Percentiles rank a stretch among this genome's conserved stretches.
phyloP scores from a whole-genome alignment of 106 monocot genomes.

The Acorus gramineus region DNA sequence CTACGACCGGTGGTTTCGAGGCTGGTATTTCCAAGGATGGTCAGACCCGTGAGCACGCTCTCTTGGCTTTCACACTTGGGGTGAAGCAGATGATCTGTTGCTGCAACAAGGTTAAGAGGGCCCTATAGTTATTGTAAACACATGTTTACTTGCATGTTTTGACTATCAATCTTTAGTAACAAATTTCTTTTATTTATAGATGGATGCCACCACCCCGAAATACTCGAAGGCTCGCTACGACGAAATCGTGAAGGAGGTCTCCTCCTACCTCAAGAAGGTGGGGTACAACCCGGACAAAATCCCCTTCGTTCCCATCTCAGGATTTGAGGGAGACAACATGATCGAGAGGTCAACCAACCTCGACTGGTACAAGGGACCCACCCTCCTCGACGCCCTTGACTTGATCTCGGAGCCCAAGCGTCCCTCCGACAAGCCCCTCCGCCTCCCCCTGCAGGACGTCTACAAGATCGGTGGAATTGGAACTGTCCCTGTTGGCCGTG shows the following conservation, averaged over 20 bases:
- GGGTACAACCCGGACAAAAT: conserved; percentile 55
- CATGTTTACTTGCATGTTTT: too few relatives aligned
- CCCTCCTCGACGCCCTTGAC: conserved; percentile 49
- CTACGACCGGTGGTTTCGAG: too few relatives aligned
- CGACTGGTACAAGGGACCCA: conserved; percentile 68
- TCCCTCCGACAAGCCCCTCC: conserved; percentile 38
- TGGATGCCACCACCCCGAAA: conserved; percentile 60
- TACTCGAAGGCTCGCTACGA: conserved; percentile 51
- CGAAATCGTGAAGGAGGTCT: conserved; percentile 66
- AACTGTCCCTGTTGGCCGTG: conserved; percentile 36
- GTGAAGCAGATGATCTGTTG: too few relatives aligned
- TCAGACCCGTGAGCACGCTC: too few relatives aligned
- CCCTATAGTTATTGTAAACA: too few relatives aligned
- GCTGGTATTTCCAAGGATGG: too few relatives aligned
- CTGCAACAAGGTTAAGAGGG: too few relatives aligned
- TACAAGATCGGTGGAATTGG: conserved; percentile 72
- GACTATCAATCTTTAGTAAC: too few relatives aligned
- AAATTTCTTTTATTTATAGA: conserved; percentile 10
- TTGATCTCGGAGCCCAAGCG: conserved; percentile 47
- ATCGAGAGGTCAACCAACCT: conserved; percentile 62
- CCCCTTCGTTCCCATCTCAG: conserved; percentile 42
- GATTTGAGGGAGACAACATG: conserved; percentile 45
- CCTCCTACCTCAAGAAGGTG: conserved; percentile 60
- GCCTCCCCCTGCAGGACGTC: conserved; percentile 56
- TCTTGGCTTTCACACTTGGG: too few relatives aligned